Conservation (phyloP, 129 eudicot genomes). For the sunflower (Helianthus annuus) region HanXRQr2.0-SUNRISE NC_035436.2:57660035-57660534, state of each 20-base stretch:
- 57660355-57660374: background rate
- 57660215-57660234: background rate
- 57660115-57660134: constrained; percentile 3
- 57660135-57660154: background rate
- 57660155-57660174: background rate
- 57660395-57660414: background rate
- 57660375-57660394: background rate
- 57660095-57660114: background rate
- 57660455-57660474: background rate
- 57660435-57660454: background rate
- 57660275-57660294: background rate
- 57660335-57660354: background rate
- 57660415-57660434: background rate
- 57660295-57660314: background rate
- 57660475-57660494: background rate
- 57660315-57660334: background rate
- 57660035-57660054: background rate
- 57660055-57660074: background rate
- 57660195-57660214: background rate
- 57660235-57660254: background rate
- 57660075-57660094: background rate
- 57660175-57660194: background rate
- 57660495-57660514: background rate
- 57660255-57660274: background rate
- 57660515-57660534: background rate